Conservation (phyloP, 805 yeast genomes). For the Metschnikowia continentalis region DNA sequence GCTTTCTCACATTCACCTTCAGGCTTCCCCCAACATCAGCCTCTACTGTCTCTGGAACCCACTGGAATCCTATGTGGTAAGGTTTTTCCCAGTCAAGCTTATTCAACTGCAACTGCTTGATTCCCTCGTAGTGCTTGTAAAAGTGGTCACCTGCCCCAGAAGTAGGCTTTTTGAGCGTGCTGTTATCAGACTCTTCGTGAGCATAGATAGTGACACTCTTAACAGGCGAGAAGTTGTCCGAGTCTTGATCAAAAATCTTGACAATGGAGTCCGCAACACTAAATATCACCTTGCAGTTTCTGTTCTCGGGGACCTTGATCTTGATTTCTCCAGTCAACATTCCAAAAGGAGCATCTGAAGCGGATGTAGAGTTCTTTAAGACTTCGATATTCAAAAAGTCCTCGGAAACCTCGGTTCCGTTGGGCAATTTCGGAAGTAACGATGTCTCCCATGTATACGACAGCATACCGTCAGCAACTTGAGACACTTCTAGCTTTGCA, state of each 20-base stretch:
- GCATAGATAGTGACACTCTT: constrained; percentile 54
- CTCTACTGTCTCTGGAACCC: constrained; percentile 54
- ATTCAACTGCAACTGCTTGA: constrained; percentile 59
- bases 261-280: constrained; percentile 43
- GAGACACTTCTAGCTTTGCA: constrained; percentile 30
- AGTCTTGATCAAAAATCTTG: constrained; percentile 14
- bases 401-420: constrained; percentile 29
- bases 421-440: constrained; percentile 39
- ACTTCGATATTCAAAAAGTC: constrained; percentile 51
- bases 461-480: constrained; percentile 45
- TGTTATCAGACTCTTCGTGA: constrained; percentile 19
- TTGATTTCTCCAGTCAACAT: constrained; percentile 61
- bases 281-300: constrained; percentile 62
- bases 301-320: constrained; percentile 55
- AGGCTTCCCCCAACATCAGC: constrained; percentile 25
- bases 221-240: constrained; percentile 50
- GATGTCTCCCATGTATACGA: constrained; percentile 49
- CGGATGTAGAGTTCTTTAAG: constrained; percentile 45
- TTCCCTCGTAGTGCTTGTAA: constrained; percentile 56
- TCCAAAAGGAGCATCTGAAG: constrained; percentile 49
- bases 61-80: constrained; percentile 64
- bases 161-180: background rate
- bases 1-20: constrained; percentile 27
- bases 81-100: constrained; percentile 57
- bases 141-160: constrained; percentile 43